phyloP scores from a whole-genome alignment of 108 stramenopile genomes.

The Bacterosira constricta region DNA sequence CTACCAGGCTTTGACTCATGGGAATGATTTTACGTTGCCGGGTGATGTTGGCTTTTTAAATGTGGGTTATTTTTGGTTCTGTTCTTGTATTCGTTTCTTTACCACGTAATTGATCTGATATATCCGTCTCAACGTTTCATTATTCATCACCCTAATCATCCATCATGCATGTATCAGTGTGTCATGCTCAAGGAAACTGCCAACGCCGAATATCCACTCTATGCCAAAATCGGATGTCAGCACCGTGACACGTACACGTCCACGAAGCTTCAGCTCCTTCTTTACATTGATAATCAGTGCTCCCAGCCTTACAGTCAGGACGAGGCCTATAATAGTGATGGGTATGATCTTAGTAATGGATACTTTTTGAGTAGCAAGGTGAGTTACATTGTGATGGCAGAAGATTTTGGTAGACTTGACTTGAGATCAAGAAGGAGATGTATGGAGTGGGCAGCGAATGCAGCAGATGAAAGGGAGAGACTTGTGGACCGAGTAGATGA shows the following conservation, averaged over 20 bases:
- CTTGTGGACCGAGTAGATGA: too few species aligned
- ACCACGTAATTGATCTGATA: too few species aligned
- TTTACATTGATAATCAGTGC: slow-evolving; percentile 82
- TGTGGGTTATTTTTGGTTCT: slow-evolving; percentile 32
- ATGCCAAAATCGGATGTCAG: slow-evolving; percentile 89
- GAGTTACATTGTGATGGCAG: too few species aligned
- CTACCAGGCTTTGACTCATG: slow-evolving; percentile 72
- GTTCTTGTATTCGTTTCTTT: background rate
- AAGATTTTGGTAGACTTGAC: too few species aligned
- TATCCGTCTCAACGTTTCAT: too few species aligned
- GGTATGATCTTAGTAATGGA: slow-evolving; percentile 74
- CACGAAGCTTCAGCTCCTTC: slow-evolving; percentile 74
- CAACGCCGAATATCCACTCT: slow-evolving; percentile 53
- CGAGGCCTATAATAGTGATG: slow-evolving; percentile 50
- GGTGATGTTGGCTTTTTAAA: slow-evolving; percentile 82
- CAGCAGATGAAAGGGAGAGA: too few species aligned
- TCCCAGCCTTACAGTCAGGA: slow-evolving; percentile 61
- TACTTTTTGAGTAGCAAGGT: slow-evolving; percentile 65
- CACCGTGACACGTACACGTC: slow-evolving; percentile 84
- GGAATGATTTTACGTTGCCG: slow-evolving; percentile 75
- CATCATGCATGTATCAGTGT: too few species aligned
- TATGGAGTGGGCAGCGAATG: too few species aligned
- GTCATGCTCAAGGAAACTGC: slow-evolving; percentile 65
- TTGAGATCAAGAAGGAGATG: too few species aligned
- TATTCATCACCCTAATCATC: too few species aligned